phyloP scores from a whole-genome alignment of 805 yeast genomes.

The Ogataea parapolymorpha region DNA sequence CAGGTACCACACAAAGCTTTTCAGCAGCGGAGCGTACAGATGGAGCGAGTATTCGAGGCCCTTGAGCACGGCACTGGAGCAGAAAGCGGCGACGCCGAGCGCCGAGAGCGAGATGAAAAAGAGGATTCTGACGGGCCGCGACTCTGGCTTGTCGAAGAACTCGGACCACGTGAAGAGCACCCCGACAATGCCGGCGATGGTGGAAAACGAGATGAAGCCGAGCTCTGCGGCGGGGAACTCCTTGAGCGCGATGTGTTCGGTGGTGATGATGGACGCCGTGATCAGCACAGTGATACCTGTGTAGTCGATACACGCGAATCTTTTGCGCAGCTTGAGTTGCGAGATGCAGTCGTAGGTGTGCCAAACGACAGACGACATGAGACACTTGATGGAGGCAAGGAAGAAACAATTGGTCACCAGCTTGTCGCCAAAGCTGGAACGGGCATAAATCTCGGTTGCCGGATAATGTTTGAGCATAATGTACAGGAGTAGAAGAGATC shows the following conservation, averaged over 20 bases:
- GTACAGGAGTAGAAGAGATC: slow-evolving; percentile 56
- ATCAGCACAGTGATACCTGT: slow-evolving; percentile 90
- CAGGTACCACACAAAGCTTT: slow-evolving; percentile 71
- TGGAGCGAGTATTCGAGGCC: slow-evolving; percentile 51
- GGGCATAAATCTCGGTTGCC: slow-evolving; percentile 44
- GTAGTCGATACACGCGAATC: slow-evolving; percentile 91
- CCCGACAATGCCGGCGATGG: slow-evolving; percentile 67
- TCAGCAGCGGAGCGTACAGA: slow-evolving; percentile 65
- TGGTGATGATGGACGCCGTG: slow-evolving; percentile 82
- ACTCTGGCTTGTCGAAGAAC: slow-evolving; percentile 81
- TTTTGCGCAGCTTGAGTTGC: slow-evolving; percentile 54
- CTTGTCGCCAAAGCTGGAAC: slow-evolving; percentile 40
- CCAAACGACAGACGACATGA: slow-evolving; percentile 80
- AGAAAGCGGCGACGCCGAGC: slow-evolving; percentile 66
- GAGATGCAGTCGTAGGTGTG: slow-evolving; percentile 87
- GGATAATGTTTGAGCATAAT: slow-evolving; percentile 65
- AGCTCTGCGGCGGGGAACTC: slow-evolving; percentile 48
- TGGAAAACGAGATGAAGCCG: slow-evolving; percentile 57
- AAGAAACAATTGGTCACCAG: slow-evolving; percentile 62
- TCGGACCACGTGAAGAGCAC: slow-evolving; percentile 89
- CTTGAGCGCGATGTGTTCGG: slow-evolving; percentile 76
- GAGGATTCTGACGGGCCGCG: slow-evolving; percentile 71
- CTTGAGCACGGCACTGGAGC: slow-evolving; percentile 50
- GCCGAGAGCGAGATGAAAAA: slow-evolving; percentile 78
- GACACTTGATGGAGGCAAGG: slow-evolving; percentile 70